Evolutionary conservation across 106 monocot species (phyloP).

Genomic region (Dactylorhiza incarnata): DNA sequence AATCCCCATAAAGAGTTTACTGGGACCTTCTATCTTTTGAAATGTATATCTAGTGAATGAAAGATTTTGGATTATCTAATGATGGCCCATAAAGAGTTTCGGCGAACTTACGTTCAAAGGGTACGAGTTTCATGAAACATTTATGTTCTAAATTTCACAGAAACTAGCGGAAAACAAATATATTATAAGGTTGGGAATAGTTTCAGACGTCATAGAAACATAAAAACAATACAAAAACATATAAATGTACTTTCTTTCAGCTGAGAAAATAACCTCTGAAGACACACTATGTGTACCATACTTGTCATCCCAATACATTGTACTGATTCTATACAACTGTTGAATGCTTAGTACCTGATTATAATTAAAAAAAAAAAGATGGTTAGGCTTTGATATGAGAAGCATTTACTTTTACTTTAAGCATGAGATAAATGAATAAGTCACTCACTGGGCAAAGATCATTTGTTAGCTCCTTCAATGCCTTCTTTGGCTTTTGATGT

Average conservation of each 20-base stretch:
- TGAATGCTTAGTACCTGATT: slow-evolving; percentile 63
- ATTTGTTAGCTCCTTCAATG: slow-evolving; percentile 59
- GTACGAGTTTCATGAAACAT: no score
- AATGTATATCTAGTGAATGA: no score
- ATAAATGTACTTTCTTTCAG: background rate
- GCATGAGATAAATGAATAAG: background rate
- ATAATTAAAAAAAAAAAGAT: background rate
- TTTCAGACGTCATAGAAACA: background rate
- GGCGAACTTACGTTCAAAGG: no score
- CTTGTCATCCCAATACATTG: slow-evolving; percentile 77
- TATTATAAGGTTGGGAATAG: no score
- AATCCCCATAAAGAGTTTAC: no score
- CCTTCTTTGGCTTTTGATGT: slow-evolving; percentile 59
- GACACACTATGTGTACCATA: slow-evolving; percentile 63
- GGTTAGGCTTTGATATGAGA: background rate
- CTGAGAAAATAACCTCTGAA: slow-evolving; percentile 34
- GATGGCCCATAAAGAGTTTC: no score
- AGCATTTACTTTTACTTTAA: background rate
- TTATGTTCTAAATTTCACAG: no score
- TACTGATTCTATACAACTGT: slow-evolving; percentile 65
- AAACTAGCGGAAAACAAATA: no score
- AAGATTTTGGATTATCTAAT: no score
- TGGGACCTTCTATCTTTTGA: no score
- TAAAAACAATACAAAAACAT: background rate
- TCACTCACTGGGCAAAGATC: slow-evolving; percentile 69